A percentile compares a stretch with the other conserved stretches of the same genome.
These are phyloP conservation scores for Fraxinus velutina DNA, from an alignment of 305 asterid genomes.

Conservation along the genomic window DNA sequence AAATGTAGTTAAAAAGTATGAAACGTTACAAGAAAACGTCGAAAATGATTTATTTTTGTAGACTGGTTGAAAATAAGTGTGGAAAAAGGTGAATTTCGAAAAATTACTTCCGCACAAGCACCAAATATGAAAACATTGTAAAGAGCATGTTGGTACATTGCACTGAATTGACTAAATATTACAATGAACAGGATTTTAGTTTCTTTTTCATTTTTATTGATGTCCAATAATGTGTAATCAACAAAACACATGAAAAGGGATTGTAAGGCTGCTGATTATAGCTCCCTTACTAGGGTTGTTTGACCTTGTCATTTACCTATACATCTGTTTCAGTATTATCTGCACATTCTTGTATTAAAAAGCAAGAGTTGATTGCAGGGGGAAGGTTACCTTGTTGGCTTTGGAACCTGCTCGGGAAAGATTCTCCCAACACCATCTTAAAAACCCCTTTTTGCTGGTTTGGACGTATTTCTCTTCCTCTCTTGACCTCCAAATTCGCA, in stretches of 20 bases:
- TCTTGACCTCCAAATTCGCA: not conserved
- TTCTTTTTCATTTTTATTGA: not conserved
- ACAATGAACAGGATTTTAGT: not conserved
- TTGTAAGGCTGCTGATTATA: not conserved
- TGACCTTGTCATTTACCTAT: not conserved
- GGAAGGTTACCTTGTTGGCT: conserved; percentile 71
- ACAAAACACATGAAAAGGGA: not conserved
- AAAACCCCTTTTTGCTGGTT: conserved; percentile 22
- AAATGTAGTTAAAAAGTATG: not conserved
- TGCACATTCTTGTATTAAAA: not conserved
- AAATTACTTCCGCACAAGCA: not conserved
- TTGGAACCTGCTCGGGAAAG: conserved; percentile 85
- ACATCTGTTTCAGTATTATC: not conserved
- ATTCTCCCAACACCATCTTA: conserved; percentile 59
- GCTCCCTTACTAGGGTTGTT: not conserved
- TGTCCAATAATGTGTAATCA: not conserved
- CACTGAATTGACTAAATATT: not conserved
- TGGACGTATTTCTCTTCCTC: not conserved
- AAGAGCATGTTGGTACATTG: not conserved
- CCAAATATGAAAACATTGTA: not conserved
- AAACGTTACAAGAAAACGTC: not conserved
- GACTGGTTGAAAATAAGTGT: not conserved
- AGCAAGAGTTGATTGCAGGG: conserved; percentile 55
- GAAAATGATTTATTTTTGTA: not conserved
- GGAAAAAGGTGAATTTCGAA: not conserved